Conservation (phyloP, 192 early-diverging fungal genomes). For the Podila horticola region DNA sequence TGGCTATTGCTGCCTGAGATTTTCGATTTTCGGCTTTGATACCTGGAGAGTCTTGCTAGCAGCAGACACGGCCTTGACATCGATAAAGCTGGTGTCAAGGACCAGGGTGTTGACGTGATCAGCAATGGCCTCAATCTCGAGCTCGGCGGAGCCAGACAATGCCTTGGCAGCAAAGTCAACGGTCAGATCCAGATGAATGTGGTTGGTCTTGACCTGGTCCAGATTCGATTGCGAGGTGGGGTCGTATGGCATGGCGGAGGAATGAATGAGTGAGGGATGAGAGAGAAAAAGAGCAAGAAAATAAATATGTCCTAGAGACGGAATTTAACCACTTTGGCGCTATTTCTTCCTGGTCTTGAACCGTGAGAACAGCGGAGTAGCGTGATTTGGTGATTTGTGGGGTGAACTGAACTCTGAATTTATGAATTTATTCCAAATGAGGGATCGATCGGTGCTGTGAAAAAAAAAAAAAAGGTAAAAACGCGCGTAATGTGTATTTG, state of each 20-base stretch:
- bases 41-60: slow-evolving; percentile 46
- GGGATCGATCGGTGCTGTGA: no score
- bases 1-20: no score
- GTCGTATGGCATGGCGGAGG: slow-evolving; percentile 64
- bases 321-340: no score
- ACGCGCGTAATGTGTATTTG: no score
- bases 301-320: not conserved
- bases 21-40: no score
- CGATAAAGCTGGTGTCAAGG: slow-evolving; percentile 75
- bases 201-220: slow-evolving; percentile 73
- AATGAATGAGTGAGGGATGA: not conserved
- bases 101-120: slow-evolving; percentile 68
- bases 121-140: slow-evolving; percentile 67
- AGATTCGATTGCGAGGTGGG: slow-evolving; percentile 89
- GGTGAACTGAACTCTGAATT: no score
- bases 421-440: no score
- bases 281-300: not conserved
- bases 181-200: slow-evolving; percentile 79
- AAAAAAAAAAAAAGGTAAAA: no score
- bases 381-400: no score
- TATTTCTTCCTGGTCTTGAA: no score
- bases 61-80: slow-evolving; percentile 54
- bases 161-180: slow-evolving; percentile 81
- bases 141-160: slow-evolving; percentile 74
- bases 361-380: no score